Base-by-base conservation (phyloP, 495 filamentous ascomycete genomes). In the Penicillium fimorum region DNA sequence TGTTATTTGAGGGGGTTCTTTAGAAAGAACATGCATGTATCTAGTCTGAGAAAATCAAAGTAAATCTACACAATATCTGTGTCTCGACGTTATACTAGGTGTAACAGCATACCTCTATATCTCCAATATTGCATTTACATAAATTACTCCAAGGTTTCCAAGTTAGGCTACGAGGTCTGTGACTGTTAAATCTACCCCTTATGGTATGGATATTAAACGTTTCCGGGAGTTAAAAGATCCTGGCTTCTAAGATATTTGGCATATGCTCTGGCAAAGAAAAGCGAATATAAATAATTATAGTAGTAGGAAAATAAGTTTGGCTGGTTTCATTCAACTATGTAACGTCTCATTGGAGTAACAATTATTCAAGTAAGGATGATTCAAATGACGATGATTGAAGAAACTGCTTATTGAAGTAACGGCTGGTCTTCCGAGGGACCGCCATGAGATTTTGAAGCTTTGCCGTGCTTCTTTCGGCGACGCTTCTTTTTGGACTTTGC, bases 391-490 rank as follows among this genome's bases (percentile, higher is more conserved):
- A n/a, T n/a, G n/a, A n/a, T n/a, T n/a, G n/a, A n/a, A n/a, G n/a
- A n/a, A n/a, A n/a, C 22, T 22, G 22, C 25, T 47, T 8, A 45
- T 45, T 37, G 8, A 5, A 54, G 42, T 32, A 58, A 53, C 20
- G 50, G 50, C 30, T 58, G 49, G 7, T 53, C 43, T 20, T 58
- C 56, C 5, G 41, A 45, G 24, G 56, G 37, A 12, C 45, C 52
- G 8, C 5, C 43, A 27, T 35, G 32, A 12, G 52, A 18, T 9
- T 53, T 52, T n/a, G 47, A 44, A 47, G 40, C 40, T n/a, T 58
- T 51, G 13, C 27, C 43, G 12, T 49, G 56, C 44, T 42, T 58
- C 42, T 53, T 53, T 25, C 44, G 50, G n/a, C 56, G 56, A 6
- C 56, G 48, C 24, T 53, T 53, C 12, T 40, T 58, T 17, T 54